Evolutionary conservation across 805 yeast species (phyloP).

Genomic region (Spathaspora sp.): DNA sequence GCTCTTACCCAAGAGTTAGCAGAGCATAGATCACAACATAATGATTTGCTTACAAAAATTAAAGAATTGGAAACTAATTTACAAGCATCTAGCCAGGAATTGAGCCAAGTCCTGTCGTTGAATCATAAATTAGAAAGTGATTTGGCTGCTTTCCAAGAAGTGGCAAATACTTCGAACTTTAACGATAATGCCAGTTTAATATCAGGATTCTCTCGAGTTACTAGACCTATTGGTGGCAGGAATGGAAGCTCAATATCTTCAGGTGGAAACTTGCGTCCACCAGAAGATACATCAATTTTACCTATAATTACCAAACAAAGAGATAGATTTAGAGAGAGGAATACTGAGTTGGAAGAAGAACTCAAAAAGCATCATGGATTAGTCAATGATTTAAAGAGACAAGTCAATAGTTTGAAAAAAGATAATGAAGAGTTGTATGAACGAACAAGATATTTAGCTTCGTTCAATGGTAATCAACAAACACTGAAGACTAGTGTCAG

Average conservation of each 20-base stretch:
- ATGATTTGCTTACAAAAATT: constrained; percentile 40
- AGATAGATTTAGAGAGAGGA: constrained; percentile 84
- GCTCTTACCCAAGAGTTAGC: constrained; percentile 69
- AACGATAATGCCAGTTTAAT: constrained; percentile 66
- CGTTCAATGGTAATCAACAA: constrained; percentile 27
- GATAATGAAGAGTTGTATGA: constrained; percentile 83
- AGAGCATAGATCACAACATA: constrained; percentile 57
- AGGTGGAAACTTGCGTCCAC: constrained; percentile 14
- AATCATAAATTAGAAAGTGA: constrained; percentile 74
- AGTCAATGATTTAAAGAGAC: constrained; percentile 60
- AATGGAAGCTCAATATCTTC: constrained; percentile 15
- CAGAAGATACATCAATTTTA: constrained; percentile 45
- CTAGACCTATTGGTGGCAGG: constrained; percentile 26
- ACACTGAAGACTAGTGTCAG: constrained; percentile 3
- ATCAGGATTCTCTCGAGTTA: constrained; percentile 43
- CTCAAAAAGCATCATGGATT: constrained; percentile 52
- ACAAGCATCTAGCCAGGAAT: constrained; percentile 28
- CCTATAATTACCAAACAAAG: constrained; percentile 93
- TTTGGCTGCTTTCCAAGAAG: constrained; percentile 53
- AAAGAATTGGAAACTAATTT: constrained; percentile 37
- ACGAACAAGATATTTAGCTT: constrained; percentile 63
- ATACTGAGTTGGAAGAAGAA: constrained; percentile 81
- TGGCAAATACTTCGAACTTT: constrained; percentile 30
- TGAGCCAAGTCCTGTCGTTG: constrained; percentile 39
- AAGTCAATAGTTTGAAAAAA: constrained; percentile 56